These are phyloP conservation scores for Trichoderma asperellum DNA, from an alignment of 2,329 filamentous ascomycete species.

Conservation along the genomic window DNA sequence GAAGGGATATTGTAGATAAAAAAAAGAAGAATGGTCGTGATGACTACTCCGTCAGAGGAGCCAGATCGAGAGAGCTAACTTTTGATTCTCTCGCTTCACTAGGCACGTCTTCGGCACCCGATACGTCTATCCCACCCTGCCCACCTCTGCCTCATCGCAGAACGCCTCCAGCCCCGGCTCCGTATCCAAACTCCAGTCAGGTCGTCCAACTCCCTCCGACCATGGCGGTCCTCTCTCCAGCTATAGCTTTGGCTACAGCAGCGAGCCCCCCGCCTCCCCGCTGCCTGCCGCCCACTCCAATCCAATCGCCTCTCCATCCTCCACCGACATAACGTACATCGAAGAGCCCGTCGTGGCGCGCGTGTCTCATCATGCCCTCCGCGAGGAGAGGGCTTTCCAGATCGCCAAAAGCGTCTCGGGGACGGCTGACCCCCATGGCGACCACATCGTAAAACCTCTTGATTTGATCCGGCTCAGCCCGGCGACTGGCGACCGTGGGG, in stretches of 20 bases:
- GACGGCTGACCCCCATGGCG: conserved; percentile 71
- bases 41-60: neutral
- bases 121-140: conserved; percentile 55
- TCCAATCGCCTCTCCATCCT: conserved; percentile 40
- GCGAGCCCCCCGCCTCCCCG: conserved; percentile 48
- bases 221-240: conserved; percentile 35
- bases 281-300: conserved; percentile 42
- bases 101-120: conserved; percentile 71
- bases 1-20: neutral
- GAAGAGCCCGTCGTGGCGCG: conserved; percentile 76
- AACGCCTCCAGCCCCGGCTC: conserved; percentile 51
- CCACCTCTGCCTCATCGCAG: conserved; percentile 52
- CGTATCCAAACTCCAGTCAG: conserved; percentile 48
- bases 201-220: conserved; percentile 51
- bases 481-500: conserved; percentile 68
- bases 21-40: neutral
- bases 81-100: conserved; percentile 16
- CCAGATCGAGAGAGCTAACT: conserved; percentile 12
- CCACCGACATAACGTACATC: conserved; percentile 56
- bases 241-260: conserved; percentile 42
- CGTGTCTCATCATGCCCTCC: conserved; percentile 78
- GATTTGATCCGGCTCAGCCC: conserved; percentile 75
- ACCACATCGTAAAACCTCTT: conserved; percentile 79
- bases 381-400: conserved; percentile 86
- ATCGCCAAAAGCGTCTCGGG: conserved; percentile 74